These are phyloP conservation scores for Colletotrichum sp. DNA, from an alignment of 2,329 filamentous ascomycete genomes.

Conservation along the genomic window DNA sequence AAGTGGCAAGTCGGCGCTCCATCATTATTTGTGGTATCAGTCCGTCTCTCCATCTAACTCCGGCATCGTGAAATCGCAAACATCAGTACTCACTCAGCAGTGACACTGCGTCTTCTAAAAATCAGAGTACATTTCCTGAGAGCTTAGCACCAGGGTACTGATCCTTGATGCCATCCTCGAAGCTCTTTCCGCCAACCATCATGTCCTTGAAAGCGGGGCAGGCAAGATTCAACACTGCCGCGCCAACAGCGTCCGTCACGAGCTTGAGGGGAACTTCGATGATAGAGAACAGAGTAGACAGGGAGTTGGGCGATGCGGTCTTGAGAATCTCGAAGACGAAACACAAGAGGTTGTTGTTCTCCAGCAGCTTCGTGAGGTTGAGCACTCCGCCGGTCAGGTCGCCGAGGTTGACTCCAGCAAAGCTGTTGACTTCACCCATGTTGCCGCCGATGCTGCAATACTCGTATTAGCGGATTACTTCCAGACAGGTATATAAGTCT, in stretches of 20 bases:
- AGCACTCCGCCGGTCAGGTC: conserved; percentile 50
- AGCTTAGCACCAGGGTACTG: conserved; percentile 2
- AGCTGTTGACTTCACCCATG: conserved; percentile 54
- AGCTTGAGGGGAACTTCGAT: conserved; percentile 34
- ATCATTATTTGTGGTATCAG: not conserved
- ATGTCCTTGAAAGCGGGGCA: conserved; percentile 35
- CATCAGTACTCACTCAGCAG: not conserved
- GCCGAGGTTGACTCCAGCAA: conserved; percentile 48
- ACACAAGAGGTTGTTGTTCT: conserved; percentile 54
- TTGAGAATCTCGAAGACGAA: conserved; percentile 41
- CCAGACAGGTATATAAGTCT: not conserved
- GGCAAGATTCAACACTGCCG: conserved; percentile 28
- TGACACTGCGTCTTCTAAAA: not conserved
- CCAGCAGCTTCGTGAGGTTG: conserved; percentile 42
- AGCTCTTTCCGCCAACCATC: conserved; percentile 26
- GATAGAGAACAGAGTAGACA: conserved; percentile 40
- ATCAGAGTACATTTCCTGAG: not conserved
- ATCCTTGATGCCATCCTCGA: conserved; percentile 3
- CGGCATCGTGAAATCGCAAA: not conserved
- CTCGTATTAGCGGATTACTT: not conserved
- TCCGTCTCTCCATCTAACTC: not conserved
- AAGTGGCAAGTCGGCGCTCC: not conserved
- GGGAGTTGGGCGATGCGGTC: conserved; percentile 45
- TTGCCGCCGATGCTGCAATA: conserved; percentile 54
- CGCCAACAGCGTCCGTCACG: conserved; percentile 35